Evolutionary conservation across 129 eudicot species (phyloP), one percentile per base, ranked within the genome.

Genomic region (Gnaphalium uliginosum): DNA sequence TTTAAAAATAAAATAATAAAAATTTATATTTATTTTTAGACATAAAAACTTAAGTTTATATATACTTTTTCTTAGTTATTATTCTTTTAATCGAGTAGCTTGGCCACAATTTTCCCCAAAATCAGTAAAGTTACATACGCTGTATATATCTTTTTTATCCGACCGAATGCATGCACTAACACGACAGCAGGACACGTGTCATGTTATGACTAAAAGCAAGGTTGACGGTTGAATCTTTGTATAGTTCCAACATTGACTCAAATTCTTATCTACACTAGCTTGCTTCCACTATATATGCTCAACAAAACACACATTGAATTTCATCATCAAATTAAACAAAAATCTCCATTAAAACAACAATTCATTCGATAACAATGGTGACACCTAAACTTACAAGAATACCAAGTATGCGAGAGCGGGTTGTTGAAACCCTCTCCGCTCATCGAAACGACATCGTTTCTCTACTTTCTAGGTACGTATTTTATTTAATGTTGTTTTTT

Each of bases 341-440:
- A 8, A 15, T 0, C 4, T 8, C 3, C 2, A 7, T n/a, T n/a
- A n/a, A n/a, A n/a, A n/a, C n/a, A n/a, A n/a, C n/a, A n/a, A n/a
- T n/a, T n/a, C 13, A 4, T 35, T 26, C 63, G 46, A 75, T 66
- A n/a, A n/a, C 75, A 19, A 92, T 92, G 98, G 86, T 86, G 60
- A 77, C 73, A 6, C 82, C 87, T 6, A 91, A 89, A 66, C 39
- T 90, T 0, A 43, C 75, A 2, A 82, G 82, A 75, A 7, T 70
- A 21, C 93, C 86, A 69, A 90, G 98, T 69, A 87, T 89, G 81
- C 89, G 98, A 65, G 97, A 91, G 50, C 89, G 97, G 60, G 96
- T 94, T 2, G 90, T 85, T 65, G 93, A 89, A 57, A 89, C 96
- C 2, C 92, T 94, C 30, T 76, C 87, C 29, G 90, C 83, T 88